Base-by-base conservation (phyloP, 495 filamentous ascomycete species). In the Aspergillus asperescens region DNA sequence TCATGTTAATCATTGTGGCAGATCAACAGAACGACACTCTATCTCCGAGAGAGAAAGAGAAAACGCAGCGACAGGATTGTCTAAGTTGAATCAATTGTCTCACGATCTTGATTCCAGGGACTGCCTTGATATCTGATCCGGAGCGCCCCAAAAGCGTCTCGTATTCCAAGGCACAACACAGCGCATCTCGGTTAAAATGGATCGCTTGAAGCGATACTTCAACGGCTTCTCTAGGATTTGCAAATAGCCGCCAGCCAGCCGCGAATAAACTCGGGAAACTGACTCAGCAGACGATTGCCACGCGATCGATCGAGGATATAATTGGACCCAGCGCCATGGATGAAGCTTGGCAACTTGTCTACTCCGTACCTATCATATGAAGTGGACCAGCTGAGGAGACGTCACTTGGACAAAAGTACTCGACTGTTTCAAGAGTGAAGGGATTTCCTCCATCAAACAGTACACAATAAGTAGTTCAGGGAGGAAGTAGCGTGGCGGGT, bases 281-380 rank as follows among this genome's bases (percentile, higher is more conserved):
- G 10, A 12, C 4, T 10, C 13, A 12, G 29, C 32, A 37, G 4
- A n/a, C 5, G 38, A 13, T 24, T 13, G 32, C 24, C 13, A 39
- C n/a, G 37, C 46, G 34, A 24, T 48, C 31, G 31, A 48, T 28
- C 32, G 31, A 15, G 19, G 28, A 7, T 1, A 19, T 39, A 13
- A 32, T 19, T 38, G 46, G 19, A 22, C 4, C 19, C 31, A 24
- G 19, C 31, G 31, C 50, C 50, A 53, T 29, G 41, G 50, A 43
- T 52, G 23, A 13, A 10, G 12, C 22, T 27, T 27, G 13, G n/a
- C 20, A 18, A 24, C 32, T 39, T 10, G 10, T 8, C 7, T 39
- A 49, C n/a, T n/a, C n/a, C n/a, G n/a, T n/a, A n/a, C 46, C 35
- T 25, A 49, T 49, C 46, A 49, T 39, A 49, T 25, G 22, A n/a